A percentile compares a stretch with the other conserved stretches of the same genome.
Evolutionary conservation across 148 eudicot species (phyloP).

Genomic region (Camellia lanceoleosa): DNA sequence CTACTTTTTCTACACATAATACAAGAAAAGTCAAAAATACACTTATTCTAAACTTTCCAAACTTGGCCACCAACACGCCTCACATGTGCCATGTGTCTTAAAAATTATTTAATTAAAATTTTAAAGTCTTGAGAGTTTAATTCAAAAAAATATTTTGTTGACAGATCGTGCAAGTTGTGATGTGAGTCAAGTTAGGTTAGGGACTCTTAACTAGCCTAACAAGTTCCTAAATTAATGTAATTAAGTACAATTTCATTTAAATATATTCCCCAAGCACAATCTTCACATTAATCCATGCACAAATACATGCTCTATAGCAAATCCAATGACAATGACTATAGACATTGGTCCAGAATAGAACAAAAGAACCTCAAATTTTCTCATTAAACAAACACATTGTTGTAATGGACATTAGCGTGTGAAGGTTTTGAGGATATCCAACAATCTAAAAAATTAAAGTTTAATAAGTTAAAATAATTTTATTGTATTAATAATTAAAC

Average conservation of each 20-base stretch:
- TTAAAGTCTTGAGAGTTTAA: conserved; percentile 23
- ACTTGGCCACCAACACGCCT: too few species aligned
- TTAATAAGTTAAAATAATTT: too few species aligned
- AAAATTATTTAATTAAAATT: conserved; percentile 20
- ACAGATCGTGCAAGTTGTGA: conserved; percentile 23
- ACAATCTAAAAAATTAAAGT: not conserved
- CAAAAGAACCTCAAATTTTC: conserved; percentile 34
- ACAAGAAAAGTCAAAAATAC: too few species aligned
- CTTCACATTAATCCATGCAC: not conserved
- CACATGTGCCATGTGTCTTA: conserved; percentile 42
- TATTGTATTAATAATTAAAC: too few species aligned
- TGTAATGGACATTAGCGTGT: conserved; percentile 16
- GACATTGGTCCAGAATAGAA: conserved; percentile 44
- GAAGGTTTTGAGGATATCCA: not conserved
- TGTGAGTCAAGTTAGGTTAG: conserved; percentile 21
- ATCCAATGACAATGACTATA: conserved; percentile 9
- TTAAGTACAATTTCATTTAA: conserved; percentile 6
- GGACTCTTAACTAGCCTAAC: conserved; percentile 27
- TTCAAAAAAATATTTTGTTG: conserved; percentile 66
- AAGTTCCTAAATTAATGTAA: conserved; percentile 40
- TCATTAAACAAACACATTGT: conserved; percentile 33
- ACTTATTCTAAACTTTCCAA: too few species aligned
- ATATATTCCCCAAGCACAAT: not conserved
- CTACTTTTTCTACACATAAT: too few species aligned
- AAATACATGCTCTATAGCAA: not conserved